phyloP scores from a whole-genome alignment of 1,139 yeast species.

The Taphrina confusa region DNA sequence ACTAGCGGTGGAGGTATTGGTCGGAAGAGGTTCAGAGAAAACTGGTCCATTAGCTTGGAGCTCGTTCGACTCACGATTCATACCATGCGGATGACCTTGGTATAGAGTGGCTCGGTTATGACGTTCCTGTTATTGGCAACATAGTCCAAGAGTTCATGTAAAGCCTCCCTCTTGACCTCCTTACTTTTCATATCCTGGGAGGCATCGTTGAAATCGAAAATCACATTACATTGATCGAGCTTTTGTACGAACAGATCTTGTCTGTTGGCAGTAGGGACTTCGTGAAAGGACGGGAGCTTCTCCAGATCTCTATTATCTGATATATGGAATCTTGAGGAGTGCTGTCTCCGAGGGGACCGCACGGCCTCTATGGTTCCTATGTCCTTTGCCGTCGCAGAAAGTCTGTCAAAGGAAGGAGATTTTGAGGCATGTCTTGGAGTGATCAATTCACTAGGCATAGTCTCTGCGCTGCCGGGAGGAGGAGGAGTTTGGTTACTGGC shows the following conservation, averaged over 20 bases:
- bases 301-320: conserved; percentile 70
- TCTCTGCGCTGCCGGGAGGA: conserved; percentile 48
- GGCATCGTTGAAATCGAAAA: conserved; percentile 93
- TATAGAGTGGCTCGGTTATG: conserved; percentile 88
- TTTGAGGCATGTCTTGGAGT: conserved; percentile 42
- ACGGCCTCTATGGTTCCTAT: conserved; percentile 58
- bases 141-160: conserved; percentile 86
- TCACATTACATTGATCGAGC: conserved; percentile 89
- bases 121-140: conserved; percentile 78
- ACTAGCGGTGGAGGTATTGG: conserved; percentile 98
- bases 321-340: conserved; percentile 87
- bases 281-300: conserved; percentile 84
- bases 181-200: conserved; percentile 89
- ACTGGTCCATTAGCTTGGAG: conserved; percentile 44
- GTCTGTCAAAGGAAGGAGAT: conserved; percentile 45
- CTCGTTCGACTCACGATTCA: background rate
- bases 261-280: conserved; percentile 83
- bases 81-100: conserved; percentile 77
- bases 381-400: conserved; percentile 41
- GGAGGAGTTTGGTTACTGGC: conserved; percentile 41
- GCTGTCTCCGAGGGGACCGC: conserved; percentile 85
- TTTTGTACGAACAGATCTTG: conserved; percentile 79
- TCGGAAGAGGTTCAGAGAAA: conserved; percentile 80
- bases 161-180: conserved; percentile 80
- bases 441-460: conserved; percentile 48